phyloP scores from a whole-genome alignment of 2,329 filamentous ascomycete species.

The Onygenales sp. region DNA sequence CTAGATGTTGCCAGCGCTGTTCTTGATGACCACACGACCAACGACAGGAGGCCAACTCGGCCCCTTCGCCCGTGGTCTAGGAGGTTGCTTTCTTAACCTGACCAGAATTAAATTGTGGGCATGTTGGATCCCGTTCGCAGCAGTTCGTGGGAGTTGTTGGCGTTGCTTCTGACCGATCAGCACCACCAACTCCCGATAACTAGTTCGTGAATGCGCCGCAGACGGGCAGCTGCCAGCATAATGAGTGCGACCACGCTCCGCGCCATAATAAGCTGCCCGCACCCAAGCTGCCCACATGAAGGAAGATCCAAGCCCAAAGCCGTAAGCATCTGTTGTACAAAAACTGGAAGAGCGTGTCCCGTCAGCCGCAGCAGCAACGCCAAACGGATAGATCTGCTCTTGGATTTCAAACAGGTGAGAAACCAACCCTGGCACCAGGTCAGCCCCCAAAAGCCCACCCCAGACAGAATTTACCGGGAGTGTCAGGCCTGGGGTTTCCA shows the following conservation, averaged over 20 bases:
- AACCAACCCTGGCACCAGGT: background rate
- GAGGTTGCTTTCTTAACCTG: background rate
- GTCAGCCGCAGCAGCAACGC: no score
- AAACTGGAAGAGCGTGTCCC: background rate
- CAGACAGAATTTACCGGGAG: background rate
- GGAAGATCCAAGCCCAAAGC: background rate
- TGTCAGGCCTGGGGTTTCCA: slow-evolving; percentile 3
- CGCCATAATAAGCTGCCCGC: background rate
- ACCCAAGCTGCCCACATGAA: background rate
- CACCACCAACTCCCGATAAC: no score
- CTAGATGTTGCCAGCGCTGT: no score
- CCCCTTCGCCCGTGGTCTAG: background rate
- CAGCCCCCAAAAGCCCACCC: background rate
- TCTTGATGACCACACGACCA: background rate
- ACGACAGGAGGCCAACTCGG: background rate
- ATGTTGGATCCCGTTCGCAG: background rate
- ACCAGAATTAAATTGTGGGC: background rate
- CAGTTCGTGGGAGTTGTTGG: background rate
- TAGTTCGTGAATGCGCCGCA: background rate
- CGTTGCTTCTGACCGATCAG: no score
- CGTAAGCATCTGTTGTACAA: background rate
- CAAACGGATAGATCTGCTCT: no score
- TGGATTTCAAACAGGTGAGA: background rate
- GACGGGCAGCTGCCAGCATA: background rate
- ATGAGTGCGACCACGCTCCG: background rate